Evolutionary conservation across 352 stramenopile species (phyloP).

Genomic region (Phytophthora cactorum): DNA sequence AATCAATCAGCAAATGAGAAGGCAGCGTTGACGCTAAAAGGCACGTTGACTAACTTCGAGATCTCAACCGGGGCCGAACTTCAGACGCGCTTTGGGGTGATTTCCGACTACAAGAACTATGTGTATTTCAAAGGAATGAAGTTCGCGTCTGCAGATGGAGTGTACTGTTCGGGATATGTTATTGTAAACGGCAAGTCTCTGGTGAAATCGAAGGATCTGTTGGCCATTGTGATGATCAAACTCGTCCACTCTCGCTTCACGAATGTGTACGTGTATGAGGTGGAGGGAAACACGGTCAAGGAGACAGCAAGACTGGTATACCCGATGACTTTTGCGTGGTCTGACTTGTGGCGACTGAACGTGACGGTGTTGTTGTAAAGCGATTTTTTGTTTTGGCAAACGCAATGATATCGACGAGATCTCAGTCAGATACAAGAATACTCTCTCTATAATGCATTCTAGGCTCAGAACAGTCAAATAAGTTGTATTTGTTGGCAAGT

Average conservation of each 20-base stretch:
- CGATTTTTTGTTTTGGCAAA: background rate
- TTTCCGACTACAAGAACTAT: slow-evolving; percentile 45
- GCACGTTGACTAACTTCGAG: slow-evolving; percentile 35
- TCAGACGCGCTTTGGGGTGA: slow-evolving; percentile 34
- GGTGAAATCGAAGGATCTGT: slow-evolving; percentile 33
- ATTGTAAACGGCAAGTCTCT: slow-evolving; percentile 43
- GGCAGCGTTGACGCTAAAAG: slow-evolving; percentile 6
- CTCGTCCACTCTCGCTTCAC: slow-evolving; percentile 24
- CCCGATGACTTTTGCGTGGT: slow-evolving; percentile 32
- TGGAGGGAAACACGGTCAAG: slow-evolving; percentile 39
- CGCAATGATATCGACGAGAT: background rate
- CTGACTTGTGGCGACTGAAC: slow-evolving; percentile 26
- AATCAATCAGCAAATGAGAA: slow-evolving; percentile 13
- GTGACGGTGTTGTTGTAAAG: slow-evolving; percentile 17
- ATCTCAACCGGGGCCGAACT: slow-evolving; percentile 33
- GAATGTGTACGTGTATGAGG: slow-evolving; percentile 39
- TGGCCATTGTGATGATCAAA: slow-evolving; percentile 40
- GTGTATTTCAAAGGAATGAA: slow-evolving; percentile 40
- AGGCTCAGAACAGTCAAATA: too few relatives aligned
- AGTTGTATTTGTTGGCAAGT: background rate
- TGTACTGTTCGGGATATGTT: slow-evolving; percentile 41
- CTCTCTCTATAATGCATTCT: too few relatives aligned
- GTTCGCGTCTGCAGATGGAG: slow-evolving; percentile 39
- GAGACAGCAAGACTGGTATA: slow-evolving; percentile 37
- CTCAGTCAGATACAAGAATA: too few relatives aligned